Conservation (phyloP, 805 yeast genomes). For the Schwanniomyces vanrijiae region DNA sequence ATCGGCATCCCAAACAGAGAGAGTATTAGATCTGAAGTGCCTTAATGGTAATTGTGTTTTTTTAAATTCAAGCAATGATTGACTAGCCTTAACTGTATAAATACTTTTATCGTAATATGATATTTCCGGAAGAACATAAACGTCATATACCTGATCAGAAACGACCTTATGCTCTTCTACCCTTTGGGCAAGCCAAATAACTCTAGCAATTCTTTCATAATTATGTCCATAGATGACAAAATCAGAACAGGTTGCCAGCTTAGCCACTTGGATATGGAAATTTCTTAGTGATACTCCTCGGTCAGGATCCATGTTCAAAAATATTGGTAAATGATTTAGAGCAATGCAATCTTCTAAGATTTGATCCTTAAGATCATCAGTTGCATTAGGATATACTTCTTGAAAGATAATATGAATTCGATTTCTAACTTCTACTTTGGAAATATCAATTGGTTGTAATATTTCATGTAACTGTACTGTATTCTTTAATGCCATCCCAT, state of each 20-base stretch:
- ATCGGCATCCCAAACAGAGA: constrained; percentile 59
- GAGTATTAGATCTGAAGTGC: constrained; percentile 6
- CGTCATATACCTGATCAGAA: constrained; percentile 13
- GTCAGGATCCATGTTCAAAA: constrained; percentile 63
- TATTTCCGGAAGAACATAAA: constrained; percentile 18
- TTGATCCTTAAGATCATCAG: constrained; percentile 14
- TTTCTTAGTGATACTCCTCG: constrained; percentile 77
- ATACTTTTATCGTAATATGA: constrained; percentile 8
- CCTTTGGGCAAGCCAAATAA: constrained; percentile 40
- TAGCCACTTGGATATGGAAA: constrained; percentile 84
- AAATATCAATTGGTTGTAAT: constrained; percentile 47
- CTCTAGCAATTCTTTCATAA: constrained; percentile 23
- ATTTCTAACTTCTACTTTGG: constrained; percentile 31
- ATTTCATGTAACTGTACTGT: constrained; percentile 56
- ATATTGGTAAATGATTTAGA: constrained; percentile 49
- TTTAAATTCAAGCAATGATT: constrained; percentile 5
- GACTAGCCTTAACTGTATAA: constrained; percentile 1
- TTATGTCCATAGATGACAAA: constrained; percentile 59
- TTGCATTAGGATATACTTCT: constrained; percentile 11
- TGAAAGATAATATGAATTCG: constrained; percentile 18
- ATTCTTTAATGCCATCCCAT: constrained; percentile 42
- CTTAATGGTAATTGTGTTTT: constrained; percentile 17
- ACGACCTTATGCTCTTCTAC: constrained; percentile 15
- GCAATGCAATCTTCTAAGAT: constrained; percentile 43
- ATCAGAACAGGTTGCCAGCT: constrained; percentile 71